phyloP scores from a whole-genome alignment of 371 early-diverging fungal genomes.

The Saksenaea oblongispora region DNA sequence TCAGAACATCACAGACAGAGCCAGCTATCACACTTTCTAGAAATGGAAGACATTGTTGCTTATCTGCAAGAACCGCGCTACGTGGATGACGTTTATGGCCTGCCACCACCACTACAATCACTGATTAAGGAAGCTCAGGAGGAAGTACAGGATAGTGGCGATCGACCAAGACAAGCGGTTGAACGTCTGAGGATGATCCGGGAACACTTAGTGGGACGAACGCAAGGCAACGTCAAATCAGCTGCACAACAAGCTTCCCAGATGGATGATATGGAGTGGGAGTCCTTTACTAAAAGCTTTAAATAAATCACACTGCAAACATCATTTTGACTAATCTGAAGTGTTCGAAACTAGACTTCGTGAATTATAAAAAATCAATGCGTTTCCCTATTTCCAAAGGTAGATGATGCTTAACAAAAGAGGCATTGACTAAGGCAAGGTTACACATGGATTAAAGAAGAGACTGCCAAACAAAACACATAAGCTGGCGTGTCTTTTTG shows the following conservation, averaged over 20 bases:
- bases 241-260: slow-evolving; percentile 29
- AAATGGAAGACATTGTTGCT: slow-evolving; percentile 38
- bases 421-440: no score
- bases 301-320: not conserved
- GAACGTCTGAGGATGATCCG: slow-evolving; percentile 43
- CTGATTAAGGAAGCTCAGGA: slow-evolving; percentile 38
- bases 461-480: no score
- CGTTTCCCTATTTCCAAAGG: no score
- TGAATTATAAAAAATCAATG: no score
- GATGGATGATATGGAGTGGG: slow-evolving; percentile 37
- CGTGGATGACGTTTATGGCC: slow-evolving; percentile 42
- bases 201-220: slow-evolving; percentile 30
- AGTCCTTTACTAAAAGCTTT: not conserved
- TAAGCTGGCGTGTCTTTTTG: no score
- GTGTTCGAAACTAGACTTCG: no score
- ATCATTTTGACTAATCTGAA: no score
- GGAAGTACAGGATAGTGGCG: slow-evolving; percentile 13
- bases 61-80: slow-evolving; percentile 35
- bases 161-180: slow-evolving; percentile 20
- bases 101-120: slow-evolving; percentile 26
- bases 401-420: no score
- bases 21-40: slow-evolving; percentile 17
- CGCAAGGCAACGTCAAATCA: slow-evolving; percentile 20
- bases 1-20: slow-evolving; percentile 22
- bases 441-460: no score